Conservation (phyloP, 2,329 filamentous ascomycete genomes). For the Microdochium bolleyi region DNA sequence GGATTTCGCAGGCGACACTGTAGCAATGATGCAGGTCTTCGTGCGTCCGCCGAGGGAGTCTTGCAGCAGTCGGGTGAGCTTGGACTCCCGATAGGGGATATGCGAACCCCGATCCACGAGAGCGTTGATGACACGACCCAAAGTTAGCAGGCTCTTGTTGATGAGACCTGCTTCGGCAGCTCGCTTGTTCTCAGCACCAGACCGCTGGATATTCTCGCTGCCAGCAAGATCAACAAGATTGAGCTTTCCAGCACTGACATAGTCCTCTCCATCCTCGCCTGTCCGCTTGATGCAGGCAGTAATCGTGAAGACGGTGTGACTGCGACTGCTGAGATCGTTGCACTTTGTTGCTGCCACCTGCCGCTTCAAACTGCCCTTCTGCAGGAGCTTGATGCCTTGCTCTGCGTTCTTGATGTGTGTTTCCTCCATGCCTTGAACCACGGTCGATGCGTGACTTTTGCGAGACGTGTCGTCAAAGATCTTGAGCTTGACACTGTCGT, state of each 20-base stretch:
- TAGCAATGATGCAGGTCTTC: constrained; percentile 98
- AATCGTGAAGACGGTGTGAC: constrained; percentile 95
- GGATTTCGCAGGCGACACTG: constrained; percentile 86
- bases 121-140: constrained; percentile 95
- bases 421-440: constrained; percentile 98
- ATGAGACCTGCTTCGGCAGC: constrained; percentile 93
- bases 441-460: constrained; percentile 74
- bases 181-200: constrained; percentile 95
- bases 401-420: constrained; percentile 79
- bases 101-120: constrained; percentile 84
- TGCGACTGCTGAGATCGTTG: constrained; percentile 94
- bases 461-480: constrained; percentile 89
- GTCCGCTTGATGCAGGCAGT: constrained; percentile 82
- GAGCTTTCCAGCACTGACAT: constrained; percentile 83
- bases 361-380: constrained; percentile 82
- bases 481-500: constrained; percentile 82
- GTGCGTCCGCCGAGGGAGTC: constrained; percentile 93
- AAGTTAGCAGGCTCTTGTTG: constrained; percentile 92
- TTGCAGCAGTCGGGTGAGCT: constrained; percentile 88
- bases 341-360: constrained; percentile 99
- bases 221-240: constrained; percentile 95
- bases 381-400: constrained; percentile 81
- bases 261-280: constrained; percentile 79
- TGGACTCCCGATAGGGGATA: constrained; percentile 90
- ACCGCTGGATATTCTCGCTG: constrained; percentile 95